Percentiles rank a stretch among this genome's conserved stretches.
Evolutionary conservation across 768 basidiomycete species (phyloP).

Genomic region (Glaciozyma antarctica): DNA sequence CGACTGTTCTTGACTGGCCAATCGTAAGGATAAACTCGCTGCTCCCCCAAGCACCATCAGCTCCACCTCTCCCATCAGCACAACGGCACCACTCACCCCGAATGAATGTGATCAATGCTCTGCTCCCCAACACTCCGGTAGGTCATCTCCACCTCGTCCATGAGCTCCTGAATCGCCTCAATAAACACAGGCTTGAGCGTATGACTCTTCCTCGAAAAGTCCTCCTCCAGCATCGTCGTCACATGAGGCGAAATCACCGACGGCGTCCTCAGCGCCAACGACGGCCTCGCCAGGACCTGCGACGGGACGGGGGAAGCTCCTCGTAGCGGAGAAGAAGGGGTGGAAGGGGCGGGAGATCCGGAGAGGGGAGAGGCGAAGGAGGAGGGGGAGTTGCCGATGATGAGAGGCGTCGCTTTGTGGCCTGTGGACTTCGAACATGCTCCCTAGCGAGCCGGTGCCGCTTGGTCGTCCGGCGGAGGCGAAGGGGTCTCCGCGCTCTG

Average conservation of each 20-base stretch:
- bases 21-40: constrained; percentile 93
- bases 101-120: constrained; percentile 91
- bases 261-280: not conserved
- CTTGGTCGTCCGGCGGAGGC: not conserved
- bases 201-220: constrained; percentile 37
- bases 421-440: constrained; percentile 31
- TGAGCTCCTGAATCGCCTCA: constrained; percentile 91
- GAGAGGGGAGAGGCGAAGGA: not conserved
- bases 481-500: constrained; percentile 11
- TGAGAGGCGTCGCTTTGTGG: constrained; percentile 15
- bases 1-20: constrained; percentile 88
- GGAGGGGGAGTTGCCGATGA: not conserved
- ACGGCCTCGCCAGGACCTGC: not conserved
- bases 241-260: not conserved
- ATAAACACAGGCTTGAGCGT: constrained; percentile 80
- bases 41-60: not conserved
- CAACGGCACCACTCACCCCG: constrained; percentile 58
- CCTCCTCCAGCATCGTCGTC: constrained; percentile 31
- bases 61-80: not conserved
- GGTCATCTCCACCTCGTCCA: constrained; percentile 91
- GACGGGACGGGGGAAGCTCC: not conserved
- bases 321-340: not conserved
- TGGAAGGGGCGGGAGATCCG: constrained; percentile 1
- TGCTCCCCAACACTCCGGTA: constrained; percentile 90
- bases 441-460: constrained; percentile 5